These are phyloP conservation scores for Penicillium robsamsonii DNA, from an alignment of 495 filamentous ascomycete genomes.

Conservation along the genomic window DNA sequence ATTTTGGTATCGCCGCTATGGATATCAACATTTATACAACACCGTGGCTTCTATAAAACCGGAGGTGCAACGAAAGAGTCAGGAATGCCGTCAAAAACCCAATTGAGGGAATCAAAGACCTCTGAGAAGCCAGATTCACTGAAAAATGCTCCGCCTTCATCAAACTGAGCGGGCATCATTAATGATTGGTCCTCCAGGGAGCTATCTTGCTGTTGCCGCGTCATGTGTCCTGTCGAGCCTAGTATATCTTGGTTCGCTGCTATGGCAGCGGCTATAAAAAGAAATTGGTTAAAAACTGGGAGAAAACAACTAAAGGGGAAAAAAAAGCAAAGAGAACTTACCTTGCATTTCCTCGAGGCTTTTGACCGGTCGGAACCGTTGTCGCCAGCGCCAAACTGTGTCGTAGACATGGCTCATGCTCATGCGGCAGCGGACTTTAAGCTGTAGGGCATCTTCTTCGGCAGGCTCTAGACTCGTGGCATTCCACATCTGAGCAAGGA, in stretches of 20 bases:
- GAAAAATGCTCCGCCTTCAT: conserved; percentile 43
- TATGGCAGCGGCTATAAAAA: conserved; percentile 20
- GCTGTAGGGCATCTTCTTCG: conserved; percentile 41
- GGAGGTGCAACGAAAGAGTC: conserved; percentile 45
- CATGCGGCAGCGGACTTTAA: conserved; percentile 49
- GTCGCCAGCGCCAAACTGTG: conserved; percentile 50
- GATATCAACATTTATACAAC: conserved; percentile 17
- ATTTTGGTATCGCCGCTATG: conserved; percentile 26
- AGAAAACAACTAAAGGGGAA: background rate
- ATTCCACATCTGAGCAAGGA: conserved; percentile 52
- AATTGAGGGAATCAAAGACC: conserved; percentile 49
- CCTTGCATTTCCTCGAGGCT: conserved; percentile 44
- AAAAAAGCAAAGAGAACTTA: conserved; percentile 13
- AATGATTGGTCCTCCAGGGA: conserved; percentile 35
- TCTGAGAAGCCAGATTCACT: conserved; percentile 48
- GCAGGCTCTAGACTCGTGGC: conserved; percentile 34
- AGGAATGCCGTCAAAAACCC: conserved; percentile 50
- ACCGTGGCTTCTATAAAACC: conserved; percentile 27
- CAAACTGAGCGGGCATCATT: conserved; percentile 43
- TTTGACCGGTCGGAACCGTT: conserved; percentile 45
- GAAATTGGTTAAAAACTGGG: conserved; percentile 10
- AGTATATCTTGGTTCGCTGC: conserved; percentile 33
- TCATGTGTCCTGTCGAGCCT: conserved; percentile 25
- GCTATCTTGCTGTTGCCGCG: conserved; percentile 31
- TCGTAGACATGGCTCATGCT: conserved; percentile 54